Conservation (phyloP, 2,329 filamentous ascomycete genomes). For the Ceratocystis alfenasii region DNA sequence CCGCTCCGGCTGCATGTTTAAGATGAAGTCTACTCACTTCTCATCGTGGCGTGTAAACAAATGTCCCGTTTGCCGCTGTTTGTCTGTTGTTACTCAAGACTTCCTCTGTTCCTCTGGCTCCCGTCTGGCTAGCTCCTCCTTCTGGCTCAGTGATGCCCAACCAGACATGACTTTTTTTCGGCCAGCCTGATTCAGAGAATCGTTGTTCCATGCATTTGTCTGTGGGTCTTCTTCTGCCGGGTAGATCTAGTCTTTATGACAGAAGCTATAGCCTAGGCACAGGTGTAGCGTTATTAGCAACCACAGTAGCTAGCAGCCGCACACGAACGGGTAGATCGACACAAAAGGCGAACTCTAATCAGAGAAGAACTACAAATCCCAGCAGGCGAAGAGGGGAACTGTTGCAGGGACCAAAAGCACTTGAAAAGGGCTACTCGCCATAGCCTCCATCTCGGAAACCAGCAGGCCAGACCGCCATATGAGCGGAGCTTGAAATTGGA, state of each 20-base stretch:
- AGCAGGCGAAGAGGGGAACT: neutral
- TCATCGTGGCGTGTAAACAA: neutral
- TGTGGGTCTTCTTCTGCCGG: neutral
- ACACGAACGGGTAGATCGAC: no score
- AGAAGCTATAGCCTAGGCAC: no score
- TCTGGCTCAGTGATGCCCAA: neutral
- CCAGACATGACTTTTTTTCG: neutral
- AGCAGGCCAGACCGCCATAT: neutral
- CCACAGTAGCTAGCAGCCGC: no score
- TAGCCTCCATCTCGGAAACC: neutral
- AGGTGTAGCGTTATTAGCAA: no score
- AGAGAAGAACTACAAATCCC: no score
- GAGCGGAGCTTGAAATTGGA: neutral
- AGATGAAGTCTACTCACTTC: neutral
- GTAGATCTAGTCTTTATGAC: neutral
- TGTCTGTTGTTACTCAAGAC: conserved; percentile 5
- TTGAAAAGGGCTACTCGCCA: neutral
- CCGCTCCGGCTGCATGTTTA: neutral
- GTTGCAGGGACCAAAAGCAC: neutral
- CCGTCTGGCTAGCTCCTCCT: neutral
- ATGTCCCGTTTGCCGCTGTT: neutral
- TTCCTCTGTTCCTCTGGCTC: neutral
- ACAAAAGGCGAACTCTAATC: no score
- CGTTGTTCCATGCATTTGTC: neutral
- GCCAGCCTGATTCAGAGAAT: neutral